Evolutionary conservation across 2,329 filamentous ascomycete genomes (phyloP), one percentile per base, ranked within the genome.

Genomic region (Sporothrix dimorphospora): DNA sequence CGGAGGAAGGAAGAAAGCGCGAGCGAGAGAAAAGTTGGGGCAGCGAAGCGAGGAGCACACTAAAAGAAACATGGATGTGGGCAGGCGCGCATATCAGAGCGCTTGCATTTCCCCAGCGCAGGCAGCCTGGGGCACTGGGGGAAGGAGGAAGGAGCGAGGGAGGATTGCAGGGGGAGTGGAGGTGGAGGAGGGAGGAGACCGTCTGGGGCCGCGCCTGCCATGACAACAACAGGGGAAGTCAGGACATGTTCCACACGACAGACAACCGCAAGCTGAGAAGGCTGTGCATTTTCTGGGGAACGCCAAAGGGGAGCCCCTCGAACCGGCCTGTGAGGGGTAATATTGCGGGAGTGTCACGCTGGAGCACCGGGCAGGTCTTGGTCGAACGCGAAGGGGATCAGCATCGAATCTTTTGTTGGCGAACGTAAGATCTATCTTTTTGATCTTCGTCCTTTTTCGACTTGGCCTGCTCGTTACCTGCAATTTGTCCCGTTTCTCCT

Each of bases 251-350:
- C 57, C 34, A 38, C 30, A n/a, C 30, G 19, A 40, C 19, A 42
- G 19, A 34, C 57, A 42, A 2, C 12, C 38, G 38, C 38, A 14
- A 19, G 8, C 3, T 19, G 38, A 16, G 27, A 67, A 51, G 42
- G 63, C 63, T 51, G 45, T 51, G 63, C 27, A 67, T 12, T 19
- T 12, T 65, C 45, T 71, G 57, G 69, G 57, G 45, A 65, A 45
- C 27, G 21, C 9, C 55, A 12, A 12, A 19, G 42, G 42, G 68
- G 4, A 34, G 30, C 30, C 30, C 30, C 30, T 34, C 30, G 30
- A 34, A 34, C 30, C 45, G 47, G 59, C 45, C 69, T 47, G 21
- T 55, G 69, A 71, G 59, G 69, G 69, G 57, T 66, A 66, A 19
- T 9, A 24, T 34, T 30, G 24, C 24, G 27, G 19, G 2, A 57